Evolutionary conservation across 805 yeast genomes (phyloP).

Genomic region (Nakazawaea holstii): DNA sequence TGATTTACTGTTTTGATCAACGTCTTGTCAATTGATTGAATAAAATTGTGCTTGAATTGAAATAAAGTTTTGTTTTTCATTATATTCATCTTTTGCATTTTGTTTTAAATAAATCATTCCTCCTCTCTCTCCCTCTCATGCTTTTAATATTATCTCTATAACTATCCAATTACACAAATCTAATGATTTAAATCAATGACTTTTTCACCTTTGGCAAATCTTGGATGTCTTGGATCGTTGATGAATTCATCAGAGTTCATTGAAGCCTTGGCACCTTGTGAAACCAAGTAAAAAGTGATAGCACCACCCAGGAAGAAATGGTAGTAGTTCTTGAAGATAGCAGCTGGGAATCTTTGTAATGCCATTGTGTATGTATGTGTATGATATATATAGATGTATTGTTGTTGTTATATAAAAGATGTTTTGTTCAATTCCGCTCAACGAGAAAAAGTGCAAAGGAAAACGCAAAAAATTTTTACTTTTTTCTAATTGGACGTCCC

Average conservation of each 20-base stretch:
- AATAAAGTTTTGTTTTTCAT: too few species aligned
- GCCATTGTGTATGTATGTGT: constrained; percentile 9
- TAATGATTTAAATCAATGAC: constrained; percentile 11
- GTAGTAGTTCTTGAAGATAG: constrained; percentile 40
- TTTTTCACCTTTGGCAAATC: constrained; percentile 60
- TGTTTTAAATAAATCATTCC: not conserved
- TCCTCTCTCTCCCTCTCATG: not conserved
- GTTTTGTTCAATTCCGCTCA: not conserved
- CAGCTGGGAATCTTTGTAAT: constrained; percentile 32
- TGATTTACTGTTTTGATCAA: too few species aligned
- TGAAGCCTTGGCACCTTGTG: constrained; percentile 64
- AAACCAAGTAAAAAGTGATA: constrained; percentile 63
- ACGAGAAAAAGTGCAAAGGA: too few species aligned
- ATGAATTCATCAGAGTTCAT: constrained; percentile 74
- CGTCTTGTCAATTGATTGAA: too few species aligned
- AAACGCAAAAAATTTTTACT: not conserved
- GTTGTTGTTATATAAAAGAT: not conserved
- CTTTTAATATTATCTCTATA: not conserved
- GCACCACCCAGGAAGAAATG: constrained; percentile 47
- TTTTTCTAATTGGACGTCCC: constrained; percentile 1
- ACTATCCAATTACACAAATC: too few species aligned
- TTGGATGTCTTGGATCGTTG: constrained; percentile 96
- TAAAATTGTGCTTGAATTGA: too few species aligned
- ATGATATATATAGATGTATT: not conserved
- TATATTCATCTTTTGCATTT: not conserved